Conservation (phyloP, 1,139 yeast genomes). For the Sugiyamaella sp. region DNA sequence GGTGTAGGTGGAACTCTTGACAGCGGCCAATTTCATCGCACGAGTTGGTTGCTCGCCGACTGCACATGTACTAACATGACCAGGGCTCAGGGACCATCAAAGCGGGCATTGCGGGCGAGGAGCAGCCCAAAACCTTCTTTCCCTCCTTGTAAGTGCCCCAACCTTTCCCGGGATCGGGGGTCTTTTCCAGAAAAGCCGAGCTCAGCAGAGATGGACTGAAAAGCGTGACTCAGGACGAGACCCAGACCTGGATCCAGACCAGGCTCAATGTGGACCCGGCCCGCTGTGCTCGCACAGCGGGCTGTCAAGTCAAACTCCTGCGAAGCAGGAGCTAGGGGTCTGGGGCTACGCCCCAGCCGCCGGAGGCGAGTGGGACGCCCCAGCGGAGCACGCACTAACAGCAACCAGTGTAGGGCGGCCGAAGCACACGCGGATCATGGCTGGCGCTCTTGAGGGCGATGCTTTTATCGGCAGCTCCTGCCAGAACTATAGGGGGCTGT, state of each 20-base stretch:
- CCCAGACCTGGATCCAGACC: no score
- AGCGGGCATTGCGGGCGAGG: conserved; percentile 95
- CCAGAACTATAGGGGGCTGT: conserved; percentile 72
- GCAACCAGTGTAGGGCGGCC: conserved; percentile 70
- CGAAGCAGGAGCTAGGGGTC: conserved; percentile 1
- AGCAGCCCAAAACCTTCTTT: conserved; percentile 64
- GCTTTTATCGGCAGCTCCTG: conserved; percentile 76
- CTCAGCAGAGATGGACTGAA: no score
- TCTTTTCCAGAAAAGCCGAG: no score
- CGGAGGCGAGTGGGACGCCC: no score
- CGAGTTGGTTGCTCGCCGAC: no score
- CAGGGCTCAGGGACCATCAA: conserved; percentile 84
- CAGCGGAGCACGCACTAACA: no score
- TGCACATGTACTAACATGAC: conserved; percentile 8
- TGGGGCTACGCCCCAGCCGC: conserved; percentile 3
- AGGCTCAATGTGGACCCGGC: neutral
- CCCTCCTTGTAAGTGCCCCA: conserved; percentile 47
- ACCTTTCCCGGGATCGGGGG: neutral
- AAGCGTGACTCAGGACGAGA: no score
- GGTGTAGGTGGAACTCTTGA: no score
- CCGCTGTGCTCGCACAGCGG: neutral
- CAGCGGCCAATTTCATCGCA: no score
- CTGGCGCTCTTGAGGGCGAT: conserved; percentile 68
- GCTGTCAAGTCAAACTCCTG: conserved; percentile 29
- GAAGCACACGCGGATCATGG: conserved; percentile 82